Evolutionary conservation across 1,284 basidiomycete genomes (phyloP).

Genomic region (Phellopilus nigrolimitatus): DNA sequence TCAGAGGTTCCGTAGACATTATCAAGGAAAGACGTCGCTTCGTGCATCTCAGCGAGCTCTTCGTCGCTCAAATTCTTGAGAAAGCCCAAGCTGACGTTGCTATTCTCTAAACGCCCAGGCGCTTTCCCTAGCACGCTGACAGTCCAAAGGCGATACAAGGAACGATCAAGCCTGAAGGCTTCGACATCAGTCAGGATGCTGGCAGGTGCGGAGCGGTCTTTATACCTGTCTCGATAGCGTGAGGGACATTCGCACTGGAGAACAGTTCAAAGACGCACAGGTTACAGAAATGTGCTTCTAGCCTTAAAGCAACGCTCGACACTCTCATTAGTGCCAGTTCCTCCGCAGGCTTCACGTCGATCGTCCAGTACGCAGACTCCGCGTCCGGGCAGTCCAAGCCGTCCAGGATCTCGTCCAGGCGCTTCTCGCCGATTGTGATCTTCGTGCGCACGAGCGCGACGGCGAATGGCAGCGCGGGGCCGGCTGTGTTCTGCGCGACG

Average conservation of each 20-base stretch:
- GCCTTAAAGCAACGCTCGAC: not conserved
- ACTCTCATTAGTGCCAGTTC: constrained; percentile 5
- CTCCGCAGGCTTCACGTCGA: constrained; percentile 3
- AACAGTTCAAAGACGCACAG: constrained; percentile 9
- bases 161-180: constrained; percentile 8
- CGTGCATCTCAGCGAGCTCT: constrained; percentile 3
- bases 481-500: too few species aligned
- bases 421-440: not conserved
- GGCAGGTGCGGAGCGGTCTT: constrained; percentile 5
- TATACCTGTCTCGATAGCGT: constrained; percentile 2
- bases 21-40: constrained; percentile 9
- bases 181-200: constrained; percentile 9
- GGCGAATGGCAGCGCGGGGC: constrained; percentile 12
- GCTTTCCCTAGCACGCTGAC: not conserved
- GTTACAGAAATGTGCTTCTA: constrained; percentile 10
- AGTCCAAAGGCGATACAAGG: constrained; percentile 11
- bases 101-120: too few species aligned
- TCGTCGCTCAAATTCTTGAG: not conserved
- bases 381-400: constrained; percentile 1
- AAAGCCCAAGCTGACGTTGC: too few species aligned
- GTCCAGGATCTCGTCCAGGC: not conserved
- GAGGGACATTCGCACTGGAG: not conserved
- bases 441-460: constrained; percentile 6
- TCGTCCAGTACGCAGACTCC: constrained; percentile 11
- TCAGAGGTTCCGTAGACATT: not conserved